These are phyloP conservation scores for Trichothecium roseum DNA, from an alignment of 2,329 filamentous ascomycete species.

Conservation along the genomic window DNA sequence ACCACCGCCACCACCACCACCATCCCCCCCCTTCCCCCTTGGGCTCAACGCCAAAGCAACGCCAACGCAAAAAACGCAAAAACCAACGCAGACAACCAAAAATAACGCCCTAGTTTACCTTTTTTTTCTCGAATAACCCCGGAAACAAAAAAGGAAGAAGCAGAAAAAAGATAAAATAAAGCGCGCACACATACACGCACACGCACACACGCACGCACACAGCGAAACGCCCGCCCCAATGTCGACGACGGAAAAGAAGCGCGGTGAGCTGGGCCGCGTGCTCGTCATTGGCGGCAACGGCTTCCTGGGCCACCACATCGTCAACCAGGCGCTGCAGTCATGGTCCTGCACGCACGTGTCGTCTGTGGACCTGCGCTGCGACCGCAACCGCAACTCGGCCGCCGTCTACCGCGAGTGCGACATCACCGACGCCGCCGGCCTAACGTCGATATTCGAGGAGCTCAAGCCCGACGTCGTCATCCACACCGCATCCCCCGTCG, in stretches of 20 bases:
- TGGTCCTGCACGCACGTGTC: conserved; percentile 45
- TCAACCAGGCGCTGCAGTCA: conserved; percentile 53
- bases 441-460: conserved; percentile 53
- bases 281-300: conserved; percentile 76
- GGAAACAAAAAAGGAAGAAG: too few relatives aligned
- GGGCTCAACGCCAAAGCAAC: too few relatives aligned
- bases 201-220: too few relatives aligned
- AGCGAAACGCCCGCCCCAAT: too few relatives aligned
- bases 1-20: too few relatives aligned
- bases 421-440: conserved; percentile 56
- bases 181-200: too few relatives aligned
- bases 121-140: too few relatives aligned
- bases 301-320: conserved; percentile 75
- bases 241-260: conserved; percentile 16
- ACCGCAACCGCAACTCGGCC: conserved; percentile 52
- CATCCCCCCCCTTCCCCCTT: too few relatives aligned
- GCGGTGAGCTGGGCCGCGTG: conserved; percentile 52
- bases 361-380: conserved; percentile 63
- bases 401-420: conserved; percentile 64
- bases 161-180: too few relatives aligned
- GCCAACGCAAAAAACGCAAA: too few relatives aligned
- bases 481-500: conserved; percentile 72
- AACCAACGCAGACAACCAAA: too few relatives aligned
- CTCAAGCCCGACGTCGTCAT: conserved; percentile 74
- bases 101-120: too few relatives aligned